These are phyloP conservation scores for Aspergillus diversus DNA, from an alignment of 495 filamentous ascomycete species.

Conservation along the genomic window DNA sequence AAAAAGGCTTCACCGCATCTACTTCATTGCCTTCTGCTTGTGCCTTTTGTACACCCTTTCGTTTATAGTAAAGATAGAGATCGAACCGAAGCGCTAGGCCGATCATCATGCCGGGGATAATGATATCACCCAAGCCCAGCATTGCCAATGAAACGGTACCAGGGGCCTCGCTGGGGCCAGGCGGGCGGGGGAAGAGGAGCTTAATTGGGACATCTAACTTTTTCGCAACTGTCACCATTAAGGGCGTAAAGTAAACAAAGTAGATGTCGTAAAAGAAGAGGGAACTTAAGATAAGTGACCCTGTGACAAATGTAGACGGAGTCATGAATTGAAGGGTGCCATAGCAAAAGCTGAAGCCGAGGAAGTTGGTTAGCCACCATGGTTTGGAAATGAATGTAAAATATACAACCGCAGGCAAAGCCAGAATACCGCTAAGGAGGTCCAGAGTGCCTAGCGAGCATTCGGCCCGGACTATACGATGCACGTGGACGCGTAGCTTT, in stretches of 20 bases:
- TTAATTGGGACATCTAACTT: conserved; percentile 92
- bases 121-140: conserved; percentile 92
- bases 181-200: conserved; percentile 77
- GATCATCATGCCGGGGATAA: conserved; percentile 93
- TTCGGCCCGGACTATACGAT: conserved; percentile 47
- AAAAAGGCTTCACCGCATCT: conserved; percentile 55
- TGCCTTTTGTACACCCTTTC: conserved; percentile 50
- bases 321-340: conserved; percentile 80
- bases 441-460: conserved; percentile 55
- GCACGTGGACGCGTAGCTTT: conserved; percentile 49
- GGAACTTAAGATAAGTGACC: conserved; percentile 72
- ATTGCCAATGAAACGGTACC: conserved; percentile 63
- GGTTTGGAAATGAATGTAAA: conserved; percentile 74
- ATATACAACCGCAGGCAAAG: conserved; percentile 60
- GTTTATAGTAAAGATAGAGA: conserved; percentile 78
- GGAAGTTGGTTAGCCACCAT: conserved; percentile 83
- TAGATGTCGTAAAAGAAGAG: conserved; percentile 96
- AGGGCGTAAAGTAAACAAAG: conserved; percentile 95
- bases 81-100: conserved; percentile 88
- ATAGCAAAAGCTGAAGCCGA: conserved; percentile 88
- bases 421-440: conserved; percentile 61
- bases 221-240: conserved; percentile 95
- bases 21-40: conserved; percentile 40
- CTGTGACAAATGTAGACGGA: conserved; percentile 85
- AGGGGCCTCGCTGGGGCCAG: conserved; percentile 41